Base-by-base conservation (phyloP, 1,284 basidiomycete species). In the Papiliotrema terrestris region DNA sequence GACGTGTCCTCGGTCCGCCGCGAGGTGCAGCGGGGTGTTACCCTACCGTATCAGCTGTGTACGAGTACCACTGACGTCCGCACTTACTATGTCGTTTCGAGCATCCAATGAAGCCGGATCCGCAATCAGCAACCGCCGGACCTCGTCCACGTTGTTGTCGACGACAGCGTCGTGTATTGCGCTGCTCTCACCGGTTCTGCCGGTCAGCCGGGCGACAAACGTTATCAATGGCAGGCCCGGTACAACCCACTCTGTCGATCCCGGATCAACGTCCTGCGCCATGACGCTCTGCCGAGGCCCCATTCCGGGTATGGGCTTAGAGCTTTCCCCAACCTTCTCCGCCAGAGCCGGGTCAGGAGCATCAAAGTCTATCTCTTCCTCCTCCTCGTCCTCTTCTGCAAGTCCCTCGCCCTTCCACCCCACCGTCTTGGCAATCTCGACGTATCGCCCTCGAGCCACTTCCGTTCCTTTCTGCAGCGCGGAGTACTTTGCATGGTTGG, bases 21-120 rank as follows among this genome's bases (percentile, higher is more conserved):
- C 91, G 0, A 94, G 80, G 66, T 95, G 91, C 23, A 95, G 72
- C 14, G 91, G 81, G 0, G 91, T 88, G 69, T 89, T 92, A 35
- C 88, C 91, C 89, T 93, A 68, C 15, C 19, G 17, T 25, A 17
- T 22, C 20, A 19, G 8, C 35, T 17, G 4, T 15, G 11, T 9
- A 46, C 20, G 29, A 46, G n/a, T n/a, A n/a, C n/a, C n/a, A 22
- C n/a, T 20, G 9, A 22, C 9, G 36, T 58, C 46, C 19, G 20
- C 29, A 69, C 75, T 71, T 71, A 91, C 90, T 77, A 83, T 88
- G 76, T 87, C 81, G 54, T 86, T 84, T 41, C 68, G 68, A 23
- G 73, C 71, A 63, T 85, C 75, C 54, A 85, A 74, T 8, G 66
- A 47, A 1, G 71, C 71, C 0, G 82, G 71, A 45, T 80, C 66